A percentile compares a stretch with the other conserved stretches of the same genome.
Conservation (phyloP, 352 stramenopile species). For the Pythium vanterpoolii region DNA sequence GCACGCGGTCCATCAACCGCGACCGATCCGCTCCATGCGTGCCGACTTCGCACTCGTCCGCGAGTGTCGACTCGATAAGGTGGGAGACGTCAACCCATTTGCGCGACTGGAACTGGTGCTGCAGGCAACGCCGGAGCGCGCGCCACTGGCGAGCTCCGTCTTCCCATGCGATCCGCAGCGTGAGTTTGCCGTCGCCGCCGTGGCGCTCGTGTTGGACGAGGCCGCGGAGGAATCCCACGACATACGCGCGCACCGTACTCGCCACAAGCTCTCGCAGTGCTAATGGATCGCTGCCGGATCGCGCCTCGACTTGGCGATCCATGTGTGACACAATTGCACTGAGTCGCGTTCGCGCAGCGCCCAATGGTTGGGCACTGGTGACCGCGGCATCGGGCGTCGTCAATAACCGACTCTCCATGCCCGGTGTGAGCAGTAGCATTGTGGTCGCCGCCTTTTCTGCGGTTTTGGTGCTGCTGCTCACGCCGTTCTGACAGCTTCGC, state of each 20-base stretch:
- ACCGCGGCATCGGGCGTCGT: constrained; percentile 13
- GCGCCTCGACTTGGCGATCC: background rate
- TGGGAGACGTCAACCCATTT: constrained; percentile 5
- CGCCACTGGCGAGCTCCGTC: constrained; percentile 15
- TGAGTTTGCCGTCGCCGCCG: background rate
- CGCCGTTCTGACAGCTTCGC: constrained; percentile 11
- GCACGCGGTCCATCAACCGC: constrained; percentile 19
- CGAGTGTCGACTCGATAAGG: constrained; percentile 6
- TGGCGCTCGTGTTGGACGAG: constrained; percentile 15
- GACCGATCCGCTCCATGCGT: background rate
- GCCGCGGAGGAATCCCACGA: constrained; percentile 26
- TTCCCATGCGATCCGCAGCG: constrained; percentile 11
- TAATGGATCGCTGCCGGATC: background rate
- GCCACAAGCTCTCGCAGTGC: constrained; percentile 15
- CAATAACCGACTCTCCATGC: constrained; percentile 20
- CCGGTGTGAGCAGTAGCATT: constrained; percentile 23
- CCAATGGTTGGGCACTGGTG: constrained; percentile 2
- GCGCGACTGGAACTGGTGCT: constrained; percentile 19
- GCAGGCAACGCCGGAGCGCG: constrained; percentile 12
- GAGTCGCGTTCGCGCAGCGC: background rate
- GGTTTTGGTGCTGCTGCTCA: constrained; percentile 17
- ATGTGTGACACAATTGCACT: background rate
- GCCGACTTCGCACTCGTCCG: constrained; percentile 1
- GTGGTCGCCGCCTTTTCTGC: constrained; percentile 11
- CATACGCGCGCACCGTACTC: constrained; percentile 9